Conservation (phyloP, 2,329 filamentous ascomycete genomes). For the Penicillium carneum region DNA sequence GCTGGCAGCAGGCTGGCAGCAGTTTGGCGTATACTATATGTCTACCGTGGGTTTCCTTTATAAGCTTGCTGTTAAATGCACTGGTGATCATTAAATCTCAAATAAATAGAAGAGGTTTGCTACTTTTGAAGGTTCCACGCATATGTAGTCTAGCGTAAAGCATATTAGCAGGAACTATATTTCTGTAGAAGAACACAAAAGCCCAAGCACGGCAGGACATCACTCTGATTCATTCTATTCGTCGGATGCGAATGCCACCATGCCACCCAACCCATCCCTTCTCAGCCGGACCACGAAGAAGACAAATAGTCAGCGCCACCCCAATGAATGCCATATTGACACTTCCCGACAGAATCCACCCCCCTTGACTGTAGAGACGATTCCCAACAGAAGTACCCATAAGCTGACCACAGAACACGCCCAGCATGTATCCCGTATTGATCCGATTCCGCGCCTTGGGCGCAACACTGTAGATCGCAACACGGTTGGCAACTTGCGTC, state of each 20-base stretch:
- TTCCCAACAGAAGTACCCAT: constrained; percentile 70
- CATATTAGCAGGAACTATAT: background rate
- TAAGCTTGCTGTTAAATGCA: background rate
- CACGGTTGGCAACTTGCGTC: constrained; percentile 72
- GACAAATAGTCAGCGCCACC: constrained; percentile 56
- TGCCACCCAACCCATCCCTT: constrained; percentile 67
- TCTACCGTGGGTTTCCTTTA: background rate
- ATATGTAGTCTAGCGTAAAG: background rate
- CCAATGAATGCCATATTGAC: constrained; percentile 64
- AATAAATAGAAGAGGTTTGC: no score
- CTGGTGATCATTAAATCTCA: background rate
- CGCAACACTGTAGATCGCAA: constrained; percentile 73
- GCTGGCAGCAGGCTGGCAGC: no score
- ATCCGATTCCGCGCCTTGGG: constrained; percentile 75
- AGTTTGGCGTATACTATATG: background rate
- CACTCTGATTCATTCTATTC: constrained; percentile 8
- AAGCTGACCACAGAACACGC: constrained; percentile 76
- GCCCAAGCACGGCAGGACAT: background rate
- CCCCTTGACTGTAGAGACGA: constrained; percentile 62
- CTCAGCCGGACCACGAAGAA: constrained; percentile 63
- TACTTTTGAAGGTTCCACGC: background rate
- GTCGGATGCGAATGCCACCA: constrained; percentile 61
- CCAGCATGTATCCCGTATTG: constrained; percentile 83
- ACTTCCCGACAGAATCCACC: constrained; percentile 65
- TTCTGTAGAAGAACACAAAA: background rate